Base-by-base conservation (phyloP, 139 green algal genomes). In the Tetratostichococcus sp. region DNA sequence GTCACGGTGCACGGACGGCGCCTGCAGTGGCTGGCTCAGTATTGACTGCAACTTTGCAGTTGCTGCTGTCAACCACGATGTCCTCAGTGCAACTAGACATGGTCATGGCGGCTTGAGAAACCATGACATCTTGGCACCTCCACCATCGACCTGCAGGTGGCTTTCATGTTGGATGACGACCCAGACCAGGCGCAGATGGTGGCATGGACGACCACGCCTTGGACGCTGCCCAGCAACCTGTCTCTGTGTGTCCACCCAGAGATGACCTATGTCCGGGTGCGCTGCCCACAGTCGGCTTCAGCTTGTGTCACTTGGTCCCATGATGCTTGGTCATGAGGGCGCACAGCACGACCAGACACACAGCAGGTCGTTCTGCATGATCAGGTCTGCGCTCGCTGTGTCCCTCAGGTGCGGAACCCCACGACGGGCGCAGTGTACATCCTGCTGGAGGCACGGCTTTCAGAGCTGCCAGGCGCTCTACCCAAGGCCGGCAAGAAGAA, bases 121-220 rank as follows among this genome's bases (percentile, higher is more conserved):
- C n/a, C n/a, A n/a, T n/a, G n/a, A n/a, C n/a, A n/a, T n/a, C n/a
- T n/a, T n/a, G n/a, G n/a, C n/a, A n/a, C n/a, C n/a, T n/a, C n/a
- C n/a, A n/a, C n/a, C n/a, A n/a, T n/a, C n/a, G n/a, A n/a, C n/a
- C n/a, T 91, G 57, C 89, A 92, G 77, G 86, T 95, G 35, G 82
- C 82, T 31, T 98, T 98, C 79, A 88, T 90, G 0, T 66, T 98
- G 1, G 80, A 89, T 11, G 83, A 80, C 34, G 92, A 95, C 75
- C 19, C 80, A 2, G 88, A 97, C 59, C 84, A 83, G 42, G 93
- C 93, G 0, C 58, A 79, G 17, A 70, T 99, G 57, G 85, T 98
- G 11, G 96, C 96, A 3, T 99, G 96, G 96, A 99, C 96, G 25
- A 99, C 96, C 77, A 99, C 96, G 1, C 96, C 96, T 30, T 99